Base-by-base conservation (phyloP, 805 yeast species). In the Limtongia smithiae region DNA sequence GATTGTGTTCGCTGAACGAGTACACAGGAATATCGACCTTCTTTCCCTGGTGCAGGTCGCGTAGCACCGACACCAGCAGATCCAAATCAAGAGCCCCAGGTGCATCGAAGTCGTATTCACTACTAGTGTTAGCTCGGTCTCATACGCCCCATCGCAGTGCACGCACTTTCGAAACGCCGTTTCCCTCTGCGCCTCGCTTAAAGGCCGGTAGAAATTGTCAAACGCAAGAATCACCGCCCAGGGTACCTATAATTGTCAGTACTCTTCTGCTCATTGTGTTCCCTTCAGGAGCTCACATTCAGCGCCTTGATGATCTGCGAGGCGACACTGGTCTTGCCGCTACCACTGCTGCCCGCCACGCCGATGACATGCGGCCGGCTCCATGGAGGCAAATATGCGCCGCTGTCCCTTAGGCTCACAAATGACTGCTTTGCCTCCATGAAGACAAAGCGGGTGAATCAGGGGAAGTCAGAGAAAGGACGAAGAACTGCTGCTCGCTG, bases 301-400 rank as follows among this genome's bases (percentile, higher is more conserved):
- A 80, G 72, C 54, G 82, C 81, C 47, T 83, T 78, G 44, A 90
- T 85, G 59, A 93, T 83, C 55, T 79, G 77, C 33, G 88, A 81
- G 0, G 97, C 93, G 17, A 93, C 87, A 31, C 95, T 83, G 0
- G 97, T 91, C 64, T 91, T 91, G 1, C 98, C 98, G 0, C 96
- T 86, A 1, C 97, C 94, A 14, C 86, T 79, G 22, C 80, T 76
- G 1, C 95, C 95, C 0, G 94, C 94, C 17, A 86, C 77, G n/a
- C 94, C 95, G 56, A 86, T 86, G 43, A 86, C 78, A 60, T 85
- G 86, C 0, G 95, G 94, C 43, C 84, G 82, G 1, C 81, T 79
- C 95, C 95, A 85, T n/a, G 95, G 95, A 5, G 94, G 94, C 6
- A 77, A 73, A 59, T 84, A 85, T 22, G 60, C 41, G 17, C 7